A percentile compares a stretch with the other conserved stretches of the same genome.
Evolutionary conservation across 1,139 yeast species (phyloP).

Genomic region (Protomyces macrosporus): DNA sequence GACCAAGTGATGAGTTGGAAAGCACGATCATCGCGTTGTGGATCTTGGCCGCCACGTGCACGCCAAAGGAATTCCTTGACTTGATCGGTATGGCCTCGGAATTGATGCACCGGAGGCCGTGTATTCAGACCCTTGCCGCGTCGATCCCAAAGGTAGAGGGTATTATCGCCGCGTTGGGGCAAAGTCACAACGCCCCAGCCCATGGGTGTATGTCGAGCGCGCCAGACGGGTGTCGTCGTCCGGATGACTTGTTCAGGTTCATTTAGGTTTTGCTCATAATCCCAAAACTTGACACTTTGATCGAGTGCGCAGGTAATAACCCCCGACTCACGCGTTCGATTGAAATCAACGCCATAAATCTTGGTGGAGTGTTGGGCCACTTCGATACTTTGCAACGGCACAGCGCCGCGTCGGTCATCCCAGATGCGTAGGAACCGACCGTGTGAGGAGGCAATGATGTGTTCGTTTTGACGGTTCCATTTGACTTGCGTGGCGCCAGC

Average conservation of each 20-base stretch:
- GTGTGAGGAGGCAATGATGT: conserved; percentile 78
- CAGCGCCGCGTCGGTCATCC: conserved; percentile 80
- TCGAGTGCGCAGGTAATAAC: conserved; percentile 83
- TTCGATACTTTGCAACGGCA: conserved; percentile 59
- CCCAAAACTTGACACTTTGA: conserved; percentile 82
- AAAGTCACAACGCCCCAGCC: conserved; percentile 86
- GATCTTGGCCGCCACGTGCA: conserved; percentile 45
- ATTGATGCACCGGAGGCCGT: conserved; percentile 55
- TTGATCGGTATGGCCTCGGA: conserved; percentile 78
- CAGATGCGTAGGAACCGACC: conserved; percentile 74
- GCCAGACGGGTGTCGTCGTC: conserved; percentile 78
- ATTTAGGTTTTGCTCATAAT: conserved; percentile 44
- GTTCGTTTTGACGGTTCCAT: conserved; percentile 76
- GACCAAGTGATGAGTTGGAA: conserved; percentile 93
- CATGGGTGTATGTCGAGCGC: conserved; percentile 84
- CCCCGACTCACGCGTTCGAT: conserved; percentile 52
- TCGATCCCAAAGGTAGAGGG: conserved; percentile 53
- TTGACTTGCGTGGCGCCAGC: conserved; percentile 94
- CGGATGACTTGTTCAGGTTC: conserved; percentile 56
- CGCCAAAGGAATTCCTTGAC: conserved; percentile 88
- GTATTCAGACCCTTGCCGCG: conserved; percentile 36
- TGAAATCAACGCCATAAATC: conserved; percentile 83
- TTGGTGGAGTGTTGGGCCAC: conserved; percentile 65
- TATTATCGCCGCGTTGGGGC: conserved; percentile 83
- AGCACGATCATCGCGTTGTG: conserved; percentile 61